Percentiles rank a stretch among this genome's conserved stretches.
Evolutionary conservation across 2,329 filamentous ascomycete species (phyloP).

Genomic region (Diaporthe aspalathi): DNA sequence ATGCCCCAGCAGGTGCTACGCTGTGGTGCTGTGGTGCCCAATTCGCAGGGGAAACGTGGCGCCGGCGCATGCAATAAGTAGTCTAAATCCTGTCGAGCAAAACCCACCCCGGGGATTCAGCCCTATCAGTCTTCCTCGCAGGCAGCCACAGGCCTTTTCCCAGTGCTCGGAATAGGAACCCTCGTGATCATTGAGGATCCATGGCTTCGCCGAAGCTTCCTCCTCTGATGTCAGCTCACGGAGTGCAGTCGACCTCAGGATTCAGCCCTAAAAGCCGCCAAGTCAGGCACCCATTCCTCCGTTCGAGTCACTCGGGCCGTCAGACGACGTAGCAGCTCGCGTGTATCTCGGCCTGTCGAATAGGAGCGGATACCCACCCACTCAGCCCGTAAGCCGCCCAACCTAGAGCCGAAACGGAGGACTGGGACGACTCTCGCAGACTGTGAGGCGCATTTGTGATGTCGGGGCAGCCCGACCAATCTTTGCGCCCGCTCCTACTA

Average conservation of each 20-base stretch:
- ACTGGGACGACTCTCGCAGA: slow-evolving; percentile 20
- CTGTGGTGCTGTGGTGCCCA: slow-evolving; percentile 10
- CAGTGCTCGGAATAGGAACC: slow-evolving; percentile 15
- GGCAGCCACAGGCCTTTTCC: slow-evolving; percentile 13
- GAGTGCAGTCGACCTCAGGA: slow-evolving; percentile 23
- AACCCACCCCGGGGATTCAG: slow-evolving; percentile 14
- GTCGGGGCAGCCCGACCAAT: slow-evolving; percentile 19
- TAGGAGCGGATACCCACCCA: slow-evolving; percentile 28
- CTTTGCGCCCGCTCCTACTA: slow-evolving; percentile 17
- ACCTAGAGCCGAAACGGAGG: slow-evolving; percentile 29
- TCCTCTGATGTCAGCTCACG: slow-evolving; percentile 34
- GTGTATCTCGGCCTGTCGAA: slow-evolving; percentile 5
- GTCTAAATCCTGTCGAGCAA: slow-evolving; percentile 31
- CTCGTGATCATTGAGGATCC: slow-evolving; percentile 15
- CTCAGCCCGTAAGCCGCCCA: slow-evolving; percentile 28
- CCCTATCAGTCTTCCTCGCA: slow-evolving; percentile 29
- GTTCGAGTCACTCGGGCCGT: slow-evolving; percentile 31
- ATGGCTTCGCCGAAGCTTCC: slow-evolving; percentile 27
- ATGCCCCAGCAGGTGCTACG: slow-evolving; percentile 13
- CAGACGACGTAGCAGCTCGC: slow-evolving; percentile 21
- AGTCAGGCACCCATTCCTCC: slow-evolving; percentile 26
- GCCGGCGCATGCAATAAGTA: slow-evolving; percentile 24
- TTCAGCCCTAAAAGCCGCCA: slow-evolving; percentile 32
- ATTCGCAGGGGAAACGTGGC: slow-evolving; percentile 13
- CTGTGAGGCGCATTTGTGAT: slow-evolving; percentile 5